Conservation (phyloP, 345 rosid species). For the Hibiscus mutabilis region DNA sequence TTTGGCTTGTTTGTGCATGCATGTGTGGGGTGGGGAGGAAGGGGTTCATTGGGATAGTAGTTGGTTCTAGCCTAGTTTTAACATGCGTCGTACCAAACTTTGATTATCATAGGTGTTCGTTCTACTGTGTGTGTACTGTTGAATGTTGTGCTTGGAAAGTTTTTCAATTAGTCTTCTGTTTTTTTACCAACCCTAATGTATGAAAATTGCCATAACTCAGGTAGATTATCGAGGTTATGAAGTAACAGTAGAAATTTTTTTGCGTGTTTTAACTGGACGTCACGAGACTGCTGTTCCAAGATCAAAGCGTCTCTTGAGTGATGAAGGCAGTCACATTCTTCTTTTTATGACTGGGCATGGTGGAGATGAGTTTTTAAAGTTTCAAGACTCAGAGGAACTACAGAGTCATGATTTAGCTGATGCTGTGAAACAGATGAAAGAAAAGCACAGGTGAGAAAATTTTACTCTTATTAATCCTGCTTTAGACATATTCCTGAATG, state of each 20-base stretch:
- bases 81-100: background rate
- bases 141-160: background rate
- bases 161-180: slow-evolving; percentile 3
- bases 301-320: slow-evolving; percentile 96
- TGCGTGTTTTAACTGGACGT: slow-evolving; percentile 91
- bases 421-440: slow-evolving; percentile 99
- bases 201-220: slow-evolving; percentile 36
- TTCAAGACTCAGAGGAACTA: slow-evolving; percentile 95
- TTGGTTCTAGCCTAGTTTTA: background rate
- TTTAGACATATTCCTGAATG: background rate
- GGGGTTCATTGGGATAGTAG: background rate
- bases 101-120: background rate
- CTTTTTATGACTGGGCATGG: slow-evolving; percentile 99
- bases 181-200: slow-evolving; percentile 16
- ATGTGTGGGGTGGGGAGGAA: background rate
- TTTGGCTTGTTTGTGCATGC: background rate
- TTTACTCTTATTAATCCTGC: slow-evolving; percentile 7
- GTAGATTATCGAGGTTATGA: slow-evolving; percentile 98
- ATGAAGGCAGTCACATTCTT: slow-evolving; percentile 97
- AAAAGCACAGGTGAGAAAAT: slow-evolving; percentile 63
- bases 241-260: slow-evolving; percentile 85
- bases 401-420: slow-evolving; percentile 99
- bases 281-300: slow-evolving; percentile 93
- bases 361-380: slow-evolving; percentile 92
- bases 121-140: too few species aligned